These are phyloP conservation scores for Crucihimalaya himalaica DNA, from an alignment of 345 rosid species.

Conservation along the genomic window DNA sequence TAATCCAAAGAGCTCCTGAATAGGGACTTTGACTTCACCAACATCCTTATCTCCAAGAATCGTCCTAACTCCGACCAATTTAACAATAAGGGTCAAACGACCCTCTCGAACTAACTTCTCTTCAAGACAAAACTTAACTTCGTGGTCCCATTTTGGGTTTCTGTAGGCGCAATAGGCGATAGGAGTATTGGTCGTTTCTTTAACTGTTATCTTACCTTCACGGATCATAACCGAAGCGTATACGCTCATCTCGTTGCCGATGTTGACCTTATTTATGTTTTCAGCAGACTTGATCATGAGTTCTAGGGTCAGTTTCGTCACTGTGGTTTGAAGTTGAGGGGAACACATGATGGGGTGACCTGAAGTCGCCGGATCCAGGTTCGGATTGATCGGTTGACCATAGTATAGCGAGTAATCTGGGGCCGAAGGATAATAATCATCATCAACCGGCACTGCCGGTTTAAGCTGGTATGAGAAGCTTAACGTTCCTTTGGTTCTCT, in stretches of 20 bases:
- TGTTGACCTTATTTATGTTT: conserved; percentile 52
- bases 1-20: conserved; percentile 54
- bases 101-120: conserved; percentile 39
- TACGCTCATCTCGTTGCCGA: conserved; percentile 60
- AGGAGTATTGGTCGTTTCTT: conserved; percentile 48
- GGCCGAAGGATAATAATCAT: background rate
- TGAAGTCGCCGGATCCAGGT: background rate
- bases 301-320: conserved; percentile 47
- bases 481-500: conserved; percentile 46
- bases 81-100: conserved; percentile 53
- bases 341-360: background rate
- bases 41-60: too few species aligned
- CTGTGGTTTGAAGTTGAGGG: background rate
- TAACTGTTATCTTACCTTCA: conserved; percentile 42
- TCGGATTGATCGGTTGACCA: background rate
- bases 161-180: conserved; percentile 45
- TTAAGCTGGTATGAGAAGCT: conserved; percentile 57
- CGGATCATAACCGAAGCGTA: conserved; percentile 52
- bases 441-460: background rate
- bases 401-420: background rate
- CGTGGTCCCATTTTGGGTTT: conserved; percentile 66
- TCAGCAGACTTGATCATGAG: conserved; percentile 56
- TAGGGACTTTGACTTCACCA: conserved; percentile 63
- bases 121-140: conserved; percentile 38
- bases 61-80: too few species aligned